Base-by-base conservation (phyloP, 148 eudicot genomes). In the Bassia scoparia region DNA sequence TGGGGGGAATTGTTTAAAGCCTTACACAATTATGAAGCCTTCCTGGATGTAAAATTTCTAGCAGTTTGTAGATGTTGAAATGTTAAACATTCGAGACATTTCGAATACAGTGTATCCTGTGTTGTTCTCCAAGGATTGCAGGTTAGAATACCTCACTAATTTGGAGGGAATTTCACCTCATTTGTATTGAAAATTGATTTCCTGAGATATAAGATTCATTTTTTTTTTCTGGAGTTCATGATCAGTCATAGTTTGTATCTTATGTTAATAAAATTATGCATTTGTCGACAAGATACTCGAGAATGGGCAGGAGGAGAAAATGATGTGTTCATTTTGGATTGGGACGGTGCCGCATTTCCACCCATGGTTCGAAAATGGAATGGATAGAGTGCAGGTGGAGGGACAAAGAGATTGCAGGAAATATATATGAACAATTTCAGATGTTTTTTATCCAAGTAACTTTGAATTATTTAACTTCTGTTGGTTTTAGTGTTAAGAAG, bases 1-100 rank as follows among this genome's bases (percentile, higher is more conserved):
- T 84, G 92, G 89, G 82, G 76, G 78, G 84, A 90, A 49, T 93
- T 87, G 74, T 90, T 85, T 41, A 78, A 79, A 61, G 77, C 82
- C 8, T 87, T 83, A 41, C 81, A 82, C 26, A 58, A 74, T 38
- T 76, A 78, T 50, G 79, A 73, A 5, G 21, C 38, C 68, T 65
- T 41, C 41, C 37, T 78, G 83, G 82, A 70, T 85, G 79, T 85
- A 81, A 65, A 66, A 66, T 66, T 70, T 75, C 65, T 71, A 66
- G 52, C 75, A 53, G 21, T 70, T 46, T 9, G 23, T 53, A n/a
- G n/a, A n/a, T n/a, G n/a, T n/a, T n/a, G n/a, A n/a, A n/a, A 6
- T 43, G 71, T 66, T 60, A 31, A 7, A 30, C 68, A 44, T n/a
- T n/a, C n/a, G n/a, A n/a, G n/a, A n/a, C n/a, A n/a, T 35, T 48